These are phyloP conservation scores for Acorus calamus DNA, from an alignment of 106 monocot species.

Conservation along the genomic window DNA sequence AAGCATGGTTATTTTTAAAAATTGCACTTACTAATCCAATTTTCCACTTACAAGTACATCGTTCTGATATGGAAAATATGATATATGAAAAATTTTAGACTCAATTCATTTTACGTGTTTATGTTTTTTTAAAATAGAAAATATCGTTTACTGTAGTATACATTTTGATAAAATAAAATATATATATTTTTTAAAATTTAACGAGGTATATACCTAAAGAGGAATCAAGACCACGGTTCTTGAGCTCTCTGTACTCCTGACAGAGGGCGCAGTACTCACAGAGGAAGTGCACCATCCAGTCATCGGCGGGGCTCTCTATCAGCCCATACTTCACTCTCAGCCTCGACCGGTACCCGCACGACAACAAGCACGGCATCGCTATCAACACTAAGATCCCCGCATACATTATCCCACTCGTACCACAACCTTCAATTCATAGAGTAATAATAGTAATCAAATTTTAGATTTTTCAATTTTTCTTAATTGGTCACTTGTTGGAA, in stretches of 20 bases:
- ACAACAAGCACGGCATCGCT: constrained; percentile 38
- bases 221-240: constrained; percentile 38
- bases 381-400: constrained; percentile 13
- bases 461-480: background rate
- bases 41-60: too few species aligned
- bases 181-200: too few species aligned
- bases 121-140: too few species aligned
- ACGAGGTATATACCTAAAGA: too few species aligned
- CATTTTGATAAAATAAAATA: too few species aligned
- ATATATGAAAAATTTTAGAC: too few species aligned
- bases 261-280: constrained; percentile 56
- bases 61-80: too few species aligned
- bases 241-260: constrained; percentile 64
- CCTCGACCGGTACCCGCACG: constrained; percentile 41
- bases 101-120: too few species aligned
- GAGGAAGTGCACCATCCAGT: constrained; percentile 57
- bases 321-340: constrained; percentile 30
- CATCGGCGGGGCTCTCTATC: constrained; percentile 38
- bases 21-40: too few species aligned
- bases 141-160: too few species aligned
- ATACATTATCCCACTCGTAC: constrained; percentile 43
- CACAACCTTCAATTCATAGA: constrained; percentile 35
- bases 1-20: too few species aligned
- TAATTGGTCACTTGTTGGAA: background rate
- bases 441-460: too few species aligned